phyloP scores from a whole-genome alignment of 345 rosid species.

The Syzygium aqueum region DNA sequence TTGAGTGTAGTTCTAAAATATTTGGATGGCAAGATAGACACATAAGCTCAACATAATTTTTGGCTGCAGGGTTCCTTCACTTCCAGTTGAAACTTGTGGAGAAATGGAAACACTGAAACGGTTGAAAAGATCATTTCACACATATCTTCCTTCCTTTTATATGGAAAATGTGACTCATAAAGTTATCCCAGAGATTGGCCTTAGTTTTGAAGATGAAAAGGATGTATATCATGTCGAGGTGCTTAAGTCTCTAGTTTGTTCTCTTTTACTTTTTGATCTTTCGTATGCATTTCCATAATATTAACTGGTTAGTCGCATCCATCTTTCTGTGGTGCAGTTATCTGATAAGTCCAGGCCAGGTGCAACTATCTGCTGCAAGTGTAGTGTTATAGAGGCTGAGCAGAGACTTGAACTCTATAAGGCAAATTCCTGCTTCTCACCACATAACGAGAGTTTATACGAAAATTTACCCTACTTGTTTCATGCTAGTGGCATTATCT shows the following conservation, averaged over 20 bases:
- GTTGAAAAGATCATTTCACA: conserved; percentile 2
- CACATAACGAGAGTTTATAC: not conserved
- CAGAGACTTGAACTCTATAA: conserved; percentile 38
- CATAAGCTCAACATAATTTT: not conserved
- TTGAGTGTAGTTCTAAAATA: not conserved
- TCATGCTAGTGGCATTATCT: not conserved
- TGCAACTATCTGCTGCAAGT: conserved; percentile 38
- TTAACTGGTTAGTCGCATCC: not conserved
- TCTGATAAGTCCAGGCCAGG: not conserved
- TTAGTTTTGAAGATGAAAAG: not conserved
- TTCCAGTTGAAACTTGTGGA: not conserved
- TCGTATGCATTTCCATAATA: not conserved
- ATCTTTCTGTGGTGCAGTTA: not conserved
- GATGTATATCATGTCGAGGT: not conserved
- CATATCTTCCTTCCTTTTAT: conserved; percentile 3
- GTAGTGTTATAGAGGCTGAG: conserved; percentile 23
- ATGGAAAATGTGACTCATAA: conserved; percentile 2
- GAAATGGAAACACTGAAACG: not conserved
- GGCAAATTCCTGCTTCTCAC: conserved; percentile 17
- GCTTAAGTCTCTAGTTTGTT: not conserved
- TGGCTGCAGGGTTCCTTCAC: not conserved
- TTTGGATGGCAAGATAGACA: not conserved
- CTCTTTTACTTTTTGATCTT: not conserved
- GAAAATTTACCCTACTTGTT: not conserved
- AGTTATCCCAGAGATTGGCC: not conserved